Evolutionary conservation across 2,329 filamentous ascomycete species (phyloP).

Genomic region (Pseudohalonectria lignicola): DNA sequence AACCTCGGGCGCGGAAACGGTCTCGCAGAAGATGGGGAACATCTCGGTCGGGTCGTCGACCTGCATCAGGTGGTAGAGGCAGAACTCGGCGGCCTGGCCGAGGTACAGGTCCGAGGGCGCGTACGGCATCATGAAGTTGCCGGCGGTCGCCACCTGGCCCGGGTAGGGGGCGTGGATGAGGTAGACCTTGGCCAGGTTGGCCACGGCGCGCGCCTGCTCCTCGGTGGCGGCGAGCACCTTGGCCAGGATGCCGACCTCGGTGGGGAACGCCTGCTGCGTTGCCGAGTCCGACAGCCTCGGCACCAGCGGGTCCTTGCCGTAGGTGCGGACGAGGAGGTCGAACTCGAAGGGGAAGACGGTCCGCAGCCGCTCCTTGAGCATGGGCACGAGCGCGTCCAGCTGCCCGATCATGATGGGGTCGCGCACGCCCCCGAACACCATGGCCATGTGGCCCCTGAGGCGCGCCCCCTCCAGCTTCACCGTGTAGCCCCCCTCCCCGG

Average conservation of each 20-base stretch:
- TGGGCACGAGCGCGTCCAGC: conserved; percentile 35
- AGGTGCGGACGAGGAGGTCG: conserved; percentile 12
- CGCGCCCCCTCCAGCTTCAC: conserved; percentile 36
- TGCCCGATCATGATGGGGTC: no score
- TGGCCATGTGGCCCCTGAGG: conserved; percentile 27
- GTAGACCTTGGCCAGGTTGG: conserved; percentile 24
- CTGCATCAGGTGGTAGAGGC: conserved; percentile 36
- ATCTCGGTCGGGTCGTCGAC: no score
- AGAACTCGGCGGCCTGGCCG: conserved; percentile 30
- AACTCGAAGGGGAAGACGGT: conserved; percentile 32
- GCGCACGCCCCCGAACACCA: conserved; percentile 33
- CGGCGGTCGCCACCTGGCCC: conserved; percentile 37
- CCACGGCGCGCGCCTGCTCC: conserved; percentile 28
- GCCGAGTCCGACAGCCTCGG: conserved; percentile 13
- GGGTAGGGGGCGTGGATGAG: conserved; percentile 33
- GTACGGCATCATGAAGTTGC: no score
- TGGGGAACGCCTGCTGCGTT: conserved; percentile 7
- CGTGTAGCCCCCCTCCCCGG: conserved; percentile 21
- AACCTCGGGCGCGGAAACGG: no score
- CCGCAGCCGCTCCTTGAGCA: conserved; percentile 26
- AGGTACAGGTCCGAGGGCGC: conserved; percentile 27
- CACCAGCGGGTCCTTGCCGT: conserved; percentile 26
- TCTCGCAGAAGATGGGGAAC: no score
- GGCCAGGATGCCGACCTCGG: conserved; percentile 33
- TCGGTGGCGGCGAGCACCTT: conserved; percentile 34